These are phyloP conservation scores for Xylariomycetidae sp. DNA, from an alignment of 2,329 filamentous ascomycete genomes.

Conservation along the genomic window DNA sequence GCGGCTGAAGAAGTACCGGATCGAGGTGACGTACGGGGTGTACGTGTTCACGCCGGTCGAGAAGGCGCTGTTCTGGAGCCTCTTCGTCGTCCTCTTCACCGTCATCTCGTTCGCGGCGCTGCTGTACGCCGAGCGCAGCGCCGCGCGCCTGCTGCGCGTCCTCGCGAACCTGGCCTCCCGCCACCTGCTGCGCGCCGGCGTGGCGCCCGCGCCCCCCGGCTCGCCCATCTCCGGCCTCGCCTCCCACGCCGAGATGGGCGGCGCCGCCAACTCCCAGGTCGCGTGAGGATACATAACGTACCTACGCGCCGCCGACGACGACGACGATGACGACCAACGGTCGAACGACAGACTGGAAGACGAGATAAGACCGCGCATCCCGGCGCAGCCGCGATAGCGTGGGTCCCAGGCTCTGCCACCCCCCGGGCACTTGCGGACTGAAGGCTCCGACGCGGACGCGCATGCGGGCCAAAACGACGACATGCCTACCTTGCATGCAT, in stretches of 20 bases:
- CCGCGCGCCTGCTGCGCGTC: constrained; percentile 48
- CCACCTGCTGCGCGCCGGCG: neutral
- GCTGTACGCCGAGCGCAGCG: constrained; percentile 63
- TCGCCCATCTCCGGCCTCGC: neutral
- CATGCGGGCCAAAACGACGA: too few species aligned
- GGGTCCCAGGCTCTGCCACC: too few species aligned
- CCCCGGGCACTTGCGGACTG: too few species aligned
- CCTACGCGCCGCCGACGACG: too few species aligned
- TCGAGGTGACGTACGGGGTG: constrained; percentile 73
- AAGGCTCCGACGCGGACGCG: too few species aligned
- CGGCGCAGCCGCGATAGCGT: too few species aligned
- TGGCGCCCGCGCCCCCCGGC: neutral
- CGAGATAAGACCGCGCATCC: too few species aligned
- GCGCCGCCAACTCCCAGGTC: constrained; percentile 11
- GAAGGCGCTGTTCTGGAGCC: constrained; percentile 71
- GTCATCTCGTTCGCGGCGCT: constrained; percentile 62
- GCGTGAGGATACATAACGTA: constrained; percentile 5
- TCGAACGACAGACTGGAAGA: too few species aligned
- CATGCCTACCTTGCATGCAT: too few species aligned
- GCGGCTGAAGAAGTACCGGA: constrained; percentile 72
- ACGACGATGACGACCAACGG: too few species aligned
- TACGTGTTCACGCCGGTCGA: constrained; percentile 76
- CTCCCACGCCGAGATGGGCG: neutral
- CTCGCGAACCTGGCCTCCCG: neutral
- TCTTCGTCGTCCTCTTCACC: constrained; percentile 64